A percentile compares a stretch with the other conserved stretches of the same genome.
phyloP scores from a whole-genome alignment of 495 filamentous ascomycete genomes.

The Astrocystis sublimbata region DNA sequence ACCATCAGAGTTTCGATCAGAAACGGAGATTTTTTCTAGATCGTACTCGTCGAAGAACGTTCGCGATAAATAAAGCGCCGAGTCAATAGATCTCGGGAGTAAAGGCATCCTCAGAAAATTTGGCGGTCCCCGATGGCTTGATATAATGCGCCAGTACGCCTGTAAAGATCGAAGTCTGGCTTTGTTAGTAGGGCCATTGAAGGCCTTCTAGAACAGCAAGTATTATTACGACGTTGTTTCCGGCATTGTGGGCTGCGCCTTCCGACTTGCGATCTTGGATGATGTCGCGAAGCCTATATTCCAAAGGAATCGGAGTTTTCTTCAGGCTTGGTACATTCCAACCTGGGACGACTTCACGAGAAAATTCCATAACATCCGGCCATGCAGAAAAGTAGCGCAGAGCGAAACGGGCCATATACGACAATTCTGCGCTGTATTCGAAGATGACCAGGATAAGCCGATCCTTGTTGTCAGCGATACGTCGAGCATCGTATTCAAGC shows the following conservation, averaged over 20 bases:
- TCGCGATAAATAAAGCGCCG: not conserved
- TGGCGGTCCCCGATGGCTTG: not conserved
- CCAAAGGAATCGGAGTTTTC: not conserved
- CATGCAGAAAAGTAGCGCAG: constrained; percentile 2
- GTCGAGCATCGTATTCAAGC: not conserved
- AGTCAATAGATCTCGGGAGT: not conserved
- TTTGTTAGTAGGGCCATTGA: not conserved
- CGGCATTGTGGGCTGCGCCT: not conserved
- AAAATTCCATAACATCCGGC: not conserved
- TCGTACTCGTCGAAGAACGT: not conserved
- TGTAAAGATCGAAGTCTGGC: not conserved
- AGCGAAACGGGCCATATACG: not conserved
- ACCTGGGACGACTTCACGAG: not conserved
- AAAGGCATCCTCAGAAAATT: constrained; percentile 2
- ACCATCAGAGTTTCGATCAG: not conserved
- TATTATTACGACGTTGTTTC: not conserved
- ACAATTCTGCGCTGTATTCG: not conserved
- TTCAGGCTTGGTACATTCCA: constrained; percentile 2
- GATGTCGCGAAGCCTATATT: not conserved
- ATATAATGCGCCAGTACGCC: not conserved
- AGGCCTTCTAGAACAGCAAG: constrained; percentile 4
- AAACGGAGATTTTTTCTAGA: not conserved
- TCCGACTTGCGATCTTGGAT: not conserved
- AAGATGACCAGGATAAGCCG: not conserved
- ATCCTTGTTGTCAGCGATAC: not conserved